phyloP scores from a whole-genome alignment of 2,329 filamentous ascomycete genomes.

The Chrysoporthe puriensis region DNA sequence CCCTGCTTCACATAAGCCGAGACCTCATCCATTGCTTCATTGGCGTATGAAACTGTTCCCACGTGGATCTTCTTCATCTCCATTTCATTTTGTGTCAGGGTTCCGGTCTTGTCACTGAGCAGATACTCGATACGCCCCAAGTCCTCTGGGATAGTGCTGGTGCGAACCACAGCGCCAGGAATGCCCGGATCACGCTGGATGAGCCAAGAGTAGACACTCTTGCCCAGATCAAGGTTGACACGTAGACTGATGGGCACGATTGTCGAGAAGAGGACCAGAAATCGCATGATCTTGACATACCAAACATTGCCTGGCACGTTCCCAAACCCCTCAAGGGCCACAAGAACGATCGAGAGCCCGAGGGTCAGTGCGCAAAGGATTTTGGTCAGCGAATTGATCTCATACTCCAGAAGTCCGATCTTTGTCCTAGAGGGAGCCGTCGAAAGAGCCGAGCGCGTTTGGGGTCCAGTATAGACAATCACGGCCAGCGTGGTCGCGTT shows the following conservation, averaged over 20 bases:
- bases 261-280: conserved; percentile 96
- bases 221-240: conserved; percentile 96
- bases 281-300: conserved; percentile 99
- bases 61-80: conserved; percentile 99
- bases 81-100: conserved; percentile 97
- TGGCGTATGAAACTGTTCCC: conserved; percentile 96
- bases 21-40: conserved; percentile 99
- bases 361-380: conserved; percentile 91
- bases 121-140: conserved; percentile 94
- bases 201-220: conserved; percentile 93
- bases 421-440: conserved; percentile 92
- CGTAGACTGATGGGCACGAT: conserved; percentile 97
- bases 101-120: conserved; percentile 97
- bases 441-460: conserved; percentile 91
- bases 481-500: conserved; percentile 87
- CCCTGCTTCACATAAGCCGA: conserved; percentile 82
- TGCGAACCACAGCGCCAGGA: conserved; percentile 88
- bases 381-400: conserved; percentile 97
- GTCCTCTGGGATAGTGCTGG: conserved; percentile 96
- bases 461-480: conserved; percentile 90
- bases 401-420: conserved; percentile 88
- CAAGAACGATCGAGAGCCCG: conserved; percentile 82
- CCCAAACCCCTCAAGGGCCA: conserved; percentile 82
- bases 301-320: conserved; percentile 69
- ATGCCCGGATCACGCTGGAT: conserved; percentile 92